phyloP scores from a whole-genome alignment of 768 basidiomycete genomes.

The Rhodosporidiobolus odoratus region DNA sequence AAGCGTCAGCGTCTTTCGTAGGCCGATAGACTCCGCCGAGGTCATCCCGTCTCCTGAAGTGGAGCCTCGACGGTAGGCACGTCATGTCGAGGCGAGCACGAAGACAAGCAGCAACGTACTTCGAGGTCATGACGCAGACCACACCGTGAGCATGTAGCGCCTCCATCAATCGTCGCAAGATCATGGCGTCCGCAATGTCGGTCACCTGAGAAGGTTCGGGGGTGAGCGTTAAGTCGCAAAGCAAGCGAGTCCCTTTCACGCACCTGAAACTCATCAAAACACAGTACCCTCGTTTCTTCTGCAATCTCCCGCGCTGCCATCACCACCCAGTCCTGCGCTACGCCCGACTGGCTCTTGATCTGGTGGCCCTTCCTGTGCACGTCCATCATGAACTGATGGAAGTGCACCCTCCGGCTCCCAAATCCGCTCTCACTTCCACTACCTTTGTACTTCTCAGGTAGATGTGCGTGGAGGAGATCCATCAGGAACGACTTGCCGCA shows the following conservation, averaged over 20 bases:
- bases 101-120: constrained; percentile 56
- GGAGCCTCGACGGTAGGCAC: neutral
- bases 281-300: constrained; percentile 73
- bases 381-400: constrained; percentile 99
- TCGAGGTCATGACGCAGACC: constrained; percentile 92
- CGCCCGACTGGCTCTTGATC: constrained; percentile 65
- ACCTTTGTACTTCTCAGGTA: constrained; percentile 38
- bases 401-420: constrained; percentile 66
- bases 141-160: constrained; percentile 80
- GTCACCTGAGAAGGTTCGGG: constrained; percentile 59
- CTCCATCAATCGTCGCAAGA: constrained; percentile 81
- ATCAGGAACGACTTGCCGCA: constrained; percentile 99
- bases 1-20: too few species aligned
- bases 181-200: constrained; percentile 98
- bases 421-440: constrained; percentile 57
- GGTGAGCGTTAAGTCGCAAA: neutral
- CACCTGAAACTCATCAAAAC: constrained; percentile 98
- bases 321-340: constrained; percentile 70
- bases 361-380: constrained; percentile 88
- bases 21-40: too few species aligned
- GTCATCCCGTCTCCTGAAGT: too few species aligned
- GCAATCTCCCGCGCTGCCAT: constrained; percentile 85
- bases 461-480: constrained; percentile 62
- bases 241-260: neutral
- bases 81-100: neutral